A percentile compares a stretch with the other conserved stretches of the same genome.
These are phyloP conservation scores for Naganishia onofrii DNA, from an alignment of 768 basidiomycete species.

Conservation along the genomic window DNA sequence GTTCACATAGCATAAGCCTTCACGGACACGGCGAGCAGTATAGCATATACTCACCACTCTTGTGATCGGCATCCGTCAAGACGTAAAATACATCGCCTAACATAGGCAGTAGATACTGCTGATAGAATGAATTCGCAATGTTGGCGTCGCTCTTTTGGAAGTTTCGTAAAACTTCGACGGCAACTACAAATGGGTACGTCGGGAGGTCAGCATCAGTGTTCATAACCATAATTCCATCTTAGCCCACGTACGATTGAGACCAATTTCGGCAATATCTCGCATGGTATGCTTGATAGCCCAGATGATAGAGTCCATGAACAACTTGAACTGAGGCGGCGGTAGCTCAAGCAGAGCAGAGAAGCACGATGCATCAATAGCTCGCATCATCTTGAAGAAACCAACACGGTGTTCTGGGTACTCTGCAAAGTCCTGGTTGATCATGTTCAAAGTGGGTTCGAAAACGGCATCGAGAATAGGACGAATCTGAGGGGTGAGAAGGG, in stretches of 20 bases:
- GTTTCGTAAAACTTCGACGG: slow-evolving; percentile 90
- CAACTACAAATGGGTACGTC: slow-evolving; percentile 59
- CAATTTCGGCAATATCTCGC: slow-evolving; percentile 92
- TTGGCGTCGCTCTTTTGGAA: slow-evolving; percentile 74
- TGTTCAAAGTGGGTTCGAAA: slow-evolving; percentile 91
- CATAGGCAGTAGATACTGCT: slow-evolving; percentile 88
- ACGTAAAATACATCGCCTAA: slow-evolving; percentile 96
- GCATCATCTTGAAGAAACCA: slow-evolving; percentile 92
- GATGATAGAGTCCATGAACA: slow-evolving; percentile 95
- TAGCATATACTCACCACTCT: slow-evolving; percentile 62
- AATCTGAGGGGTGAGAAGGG: slow-evolving; percentile 84
- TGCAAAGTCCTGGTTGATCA: slow-evolving; percentile 99
- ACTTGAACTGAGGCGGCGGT: slow-evolving; percentile 89
- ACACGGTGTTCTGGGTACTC: slow-evolving; percentile 97
- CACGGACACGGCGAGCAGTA: not conserved
- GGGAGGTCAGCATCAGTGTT: not conserved
- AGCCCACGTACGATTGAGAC: slow-evolving; percentile 52
- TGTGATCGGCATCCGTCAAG: slow-evolving; percentile 95
- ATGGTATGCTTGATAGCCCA: slow-evolving; percentile 99
- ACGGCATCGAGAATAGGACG: slow-evolving; percentile 93
- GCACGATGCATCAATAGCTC: slow-evolving; percentile 86
- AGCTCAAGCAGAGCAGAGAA: slow-evolving; percentile 91
- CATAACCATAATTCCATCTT: not conserved
- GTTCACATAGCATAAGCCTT: not conserved
- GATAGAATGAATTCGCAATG: slow-evolving; percentile 90